Evolutionary conservation across 2,329 filamentous ascomycete species (phyloP), one percentile per base, ranked within the genome.

Genomic region (Botrytis fragariae): DNA sequence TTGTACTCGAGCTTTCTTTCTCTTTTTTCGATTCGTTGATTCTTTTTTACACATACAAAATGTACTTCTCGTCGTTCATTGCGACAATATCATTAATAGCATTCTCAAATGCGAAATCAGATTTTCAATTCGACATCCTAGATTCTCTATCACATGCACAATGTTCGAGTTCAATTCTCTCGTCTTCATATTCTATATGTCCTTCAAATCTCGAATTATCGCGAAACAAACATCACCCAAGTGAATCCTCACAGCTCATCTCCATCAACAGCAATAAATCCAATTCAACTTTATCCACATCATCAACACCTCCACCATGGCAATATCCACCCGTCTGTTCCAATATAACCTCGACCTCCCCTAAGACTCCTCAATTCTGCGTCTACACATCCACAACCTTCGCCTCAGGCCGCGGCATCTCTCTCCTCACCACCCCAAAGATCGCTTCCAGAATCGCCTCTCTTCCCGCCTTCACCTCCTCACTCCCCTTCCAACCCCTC

Each of bases 361-460:
- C 37, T 25, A 18, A 16, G 18, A 20, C 59, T 35, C 25, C 32
- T 14, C n/a, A 74, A 25, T 80, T 75, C 59, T 80, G 79, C 61
- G 75, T 79, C 18, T 80, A 77, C 45, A 80, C 77, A n/a, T 77
- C 77, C 39, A 69, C 72, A 7, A 74, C 71, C 10, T 80, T 79
- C 68, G 77, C 76, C 54, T 76, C 76, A 37, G 75, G 76, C 0
- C 76, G 78, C 7, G 78, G 79, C 14, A 79, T 80, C 8, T 79
- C 78, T 16, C 75, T 80, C 42, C 76, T 80, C 45, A 79, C 78
- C 32, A 75, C 74, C 8, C 76, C 76, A 12, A 64, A 61, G 1
- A 77, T 79, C 37, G 77, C 78, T 1, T 45, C 71, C 29, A 74
- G 71, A 59, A 68, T 80, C 12, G 72, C 72, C 32, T 59, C 61